These are phyloP conservation scores for Linnemannia schmuckeri DNA, from an alignment of 192 early-diverging fungal genomes.

Conservation along the genomic window DNA sequence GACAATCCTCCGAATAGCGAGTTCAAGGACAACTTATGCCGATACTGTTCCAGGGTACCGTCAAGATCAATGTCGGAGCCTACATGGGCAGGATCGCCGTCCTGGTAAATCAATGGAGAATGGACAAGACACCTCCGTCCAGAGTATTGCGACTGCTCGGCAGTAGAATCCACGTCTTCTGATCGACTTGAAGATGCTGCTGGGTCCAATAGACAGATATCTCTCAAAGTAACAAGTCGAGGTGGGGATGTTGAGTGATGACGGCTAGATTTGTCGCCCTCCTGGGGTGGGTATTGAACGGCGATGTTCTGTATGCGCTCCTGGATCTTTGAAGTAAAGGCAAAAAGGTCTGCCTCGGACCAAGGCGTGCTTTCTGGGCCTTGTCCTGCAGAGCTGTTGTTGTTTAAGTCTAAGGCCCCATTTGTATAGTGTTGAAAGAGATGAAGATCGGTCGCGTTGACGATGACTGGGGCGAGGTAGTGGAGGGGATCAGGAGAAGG, in stretches of 20 bases:
- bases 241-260: background rate
- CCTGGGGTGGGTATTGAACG: conserved; percentile 13
- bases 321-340: conserved; percentile 25
- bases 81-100: background rate
- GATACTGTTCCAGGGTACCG: background rate
- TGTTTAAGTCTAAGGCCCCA: background rate
- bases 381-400: background rate
- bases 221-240: conserved; percentile 25
- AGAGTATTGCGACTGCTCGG: background rate
- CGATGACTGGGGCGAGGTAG: conserved; percentile 43
- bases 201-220: conserved; percentile 38
- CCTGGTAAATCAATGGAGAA: background rate
- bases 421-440: background rate
- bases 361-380: background rate
- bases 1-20: conserved; percentile 15
- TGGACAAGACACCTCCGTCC: conserved; percentile 4
- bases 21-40: background rate
- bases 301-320: conserved; percentile 27
- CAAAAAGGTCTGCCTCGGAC: conserved; percentile 23
- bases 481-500: conserved; percentile 24
- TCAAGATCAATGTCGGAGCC: conserved; percentile 1
- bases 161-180: background rate
- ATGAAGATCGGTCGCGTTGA: conserved; percentile 39
- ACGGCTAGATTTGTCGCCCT: conserved; percentile 2
- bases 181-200: conserved; percentile 15